Conservation (phyloP, 345 rosid genomes). For the Arabis alpina region DNA sequence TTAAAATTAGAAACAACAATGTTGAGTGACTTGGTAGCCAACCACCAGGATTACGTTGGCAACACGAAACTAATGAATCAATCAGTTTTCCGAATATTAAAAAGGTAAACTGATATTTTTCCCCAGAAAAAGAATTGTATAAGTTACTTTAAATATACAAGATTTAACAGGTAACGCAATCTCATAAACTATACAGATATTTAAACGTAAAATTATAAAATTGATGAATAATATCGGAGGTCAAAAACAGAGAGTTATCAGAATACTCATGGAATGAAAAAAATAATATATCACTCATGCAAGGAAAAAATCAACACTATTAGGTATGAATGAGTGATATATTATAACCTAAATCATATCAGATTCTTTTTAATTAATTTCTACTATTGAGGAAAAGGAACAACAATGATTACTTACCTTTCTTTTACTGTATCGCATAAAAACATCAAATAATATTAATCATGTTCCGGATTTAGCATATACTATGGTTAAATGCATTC, state of each 20-base stretch:
- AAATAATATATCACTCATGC: background rate
- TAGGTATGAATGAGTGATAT: no score
- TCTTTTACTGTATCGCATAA: constrained; percentile 10
- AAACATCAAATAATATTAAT: background rate
- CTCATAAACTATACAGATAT: background rate
- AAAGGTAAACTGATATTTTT: background rate
- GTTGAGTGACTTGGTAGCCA: constrained; percentile 33
- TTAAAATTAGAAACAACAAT: background rate
- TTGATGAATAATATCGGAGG: background rate
- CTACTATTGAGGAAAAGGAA: background rate
- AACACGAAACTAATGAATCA: constrained; percentile 21
- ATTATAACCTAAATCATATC: background rate
- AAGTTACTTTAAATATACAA: background rate
- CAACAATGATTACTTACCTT: background rate
- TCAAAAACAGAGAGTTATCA: background rate
- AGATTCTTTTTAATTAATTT: background rate
- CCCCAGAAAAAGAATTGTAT: background rate
- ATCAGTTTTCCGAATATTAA: background rate
- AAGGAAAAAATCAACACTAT: background rate
- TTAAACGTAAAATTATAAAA: background rate
- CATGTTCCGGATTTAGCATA: constrained; percentile 7
- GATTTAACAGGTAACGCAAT: background rate
- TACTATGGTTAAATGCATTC: constrained; percentile 4
- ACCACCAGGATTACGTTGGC: constrained; percentile 25
- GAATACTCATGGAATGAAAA: background rate